These are phyloP conservation scores for Melastoma malabathricum DNA, from an alignment of 345 rosid genomes.

Conservation along the genomic window DNA sequence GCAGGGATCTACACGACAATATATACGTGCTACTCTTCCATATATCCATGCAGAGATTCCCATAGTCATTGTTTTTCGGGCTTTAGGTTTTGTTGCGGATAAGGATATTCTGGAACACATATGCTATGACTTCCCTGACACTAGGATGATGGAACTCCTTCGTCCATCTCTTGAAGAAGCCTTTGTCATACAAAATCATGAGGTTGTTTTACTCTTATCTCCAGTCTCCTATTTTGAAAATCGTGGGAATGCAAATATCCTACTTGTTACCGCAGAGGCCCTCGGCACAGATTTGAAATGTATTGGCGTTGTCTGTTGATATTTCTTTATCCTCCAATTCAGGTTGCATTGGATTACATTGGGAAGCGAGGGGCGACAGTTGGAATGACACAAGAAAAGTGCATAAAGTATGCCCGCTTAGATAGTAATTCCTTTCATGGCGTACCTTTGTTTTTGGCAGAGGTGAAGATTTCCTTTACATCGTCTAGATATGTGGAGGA, in stretches of 20 bases:
- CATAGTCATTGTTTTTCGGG: no score
- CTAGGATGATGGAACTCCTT: conserved; percentile 96
- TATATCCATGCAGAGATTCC: no score
- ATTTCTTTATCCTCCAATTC: no score
- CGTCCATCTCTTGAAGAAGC: conserved; percentile 97
- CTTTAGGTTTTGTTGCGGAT: conserved; percentile 29
- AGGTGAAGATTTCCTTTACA: conserved; percentile 11
- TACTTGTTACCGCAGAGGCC: no score
- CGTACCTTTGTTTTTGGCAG: conserved; percentile 10
- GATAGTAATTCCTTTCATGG: conserved; percentile 7
- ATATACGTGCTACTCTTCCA: conserved; percentile 32
- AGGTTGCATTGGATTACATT: conserved; percentile 17
- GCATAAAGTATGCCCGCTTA: conserved; percentile 60
- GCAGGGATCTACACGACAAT: conserved; percentile 95
- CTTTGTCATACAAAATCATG: conserved; percentile 96
- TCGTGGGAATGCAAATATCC: no score
- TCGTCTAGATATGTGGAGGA: conserved; percentile 77
- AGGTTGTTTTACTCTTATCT: conserved; percentile 24
- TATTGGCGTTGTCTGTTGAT: no score
- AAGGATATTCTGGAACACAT: conserved; percentile 91
- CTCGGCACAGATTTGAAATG: no score
- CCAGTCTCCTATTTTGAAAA: no score
- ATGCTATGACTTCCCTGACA: conserved; percentile 77
- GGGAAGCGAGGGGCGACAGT: conserved; percentile 71
- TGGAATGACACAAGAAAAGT: conserved; percentile 87